Conservation (phyloP, 176 grass and related monocot species). For the Pharus latifolius region DNA sequence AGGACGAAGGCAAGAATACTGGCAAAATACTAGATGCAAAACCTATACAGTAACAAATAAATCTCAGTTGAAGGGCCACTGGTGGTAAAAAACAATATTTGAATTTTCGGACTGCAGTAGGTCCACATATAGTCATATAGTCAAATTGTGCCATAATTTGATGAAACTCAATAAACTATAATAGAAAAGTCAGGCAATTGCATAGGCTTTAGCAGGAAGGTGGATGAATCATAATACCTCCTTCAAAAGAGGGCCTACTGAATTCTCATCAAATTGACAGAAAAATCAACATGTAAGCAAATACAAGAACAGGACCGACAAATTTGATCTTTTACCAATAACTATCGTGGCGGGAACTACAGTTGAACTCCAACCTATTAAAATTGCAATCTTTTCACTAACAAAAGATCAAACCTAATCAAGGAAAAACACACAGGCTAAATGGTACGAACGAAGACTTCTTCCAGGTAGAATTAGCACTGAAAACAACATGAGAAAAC, state of each 20-base stretch:
- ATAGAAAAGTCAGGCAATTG: neutral
- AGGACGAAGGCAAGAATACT: slow-evolving; percentile 1
- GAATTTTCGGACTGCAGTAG: slow-evolving; percentile 1
- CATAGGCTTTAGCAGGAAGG: neutral
- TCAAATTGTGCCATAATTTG: neutral
- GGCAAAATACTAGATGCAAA: neutral
- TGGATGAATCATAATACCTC: slow-evolving; percentile 13
- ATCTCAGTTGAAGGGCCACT: neutral
- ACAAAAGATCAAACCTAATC: slow-evolving; percentile 23
- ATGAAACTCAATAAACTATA: neutral
- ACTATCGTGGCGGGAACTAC: neutral
- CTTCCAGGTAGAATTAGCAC: neutral
- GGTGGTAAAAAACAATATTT: neutral
- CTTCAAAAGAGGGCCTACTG: slow-evolving; percentile 13
- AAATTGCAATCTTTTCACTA: neutral
- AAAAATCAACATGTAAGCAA: neutral
- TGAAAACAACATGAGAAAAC: slow-evolving; percentile 5
- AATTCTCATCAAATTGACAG: neutral
- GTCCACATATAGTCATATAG: neutral
- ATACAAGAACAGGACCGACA: neutral
- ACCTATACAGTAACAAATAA: slow-evolving; percentile 1
- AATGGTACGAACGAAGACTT: slow-evolving; percentile 3
- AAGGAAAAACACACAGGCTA: neutral
- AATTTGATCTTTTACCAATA: neutral
- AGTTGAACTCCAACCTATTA: slow-evolving; percentile 1